Conservation (phyloP, 495 filamentous ascomycete genomes). For the Neurospora sp. region DNA sequence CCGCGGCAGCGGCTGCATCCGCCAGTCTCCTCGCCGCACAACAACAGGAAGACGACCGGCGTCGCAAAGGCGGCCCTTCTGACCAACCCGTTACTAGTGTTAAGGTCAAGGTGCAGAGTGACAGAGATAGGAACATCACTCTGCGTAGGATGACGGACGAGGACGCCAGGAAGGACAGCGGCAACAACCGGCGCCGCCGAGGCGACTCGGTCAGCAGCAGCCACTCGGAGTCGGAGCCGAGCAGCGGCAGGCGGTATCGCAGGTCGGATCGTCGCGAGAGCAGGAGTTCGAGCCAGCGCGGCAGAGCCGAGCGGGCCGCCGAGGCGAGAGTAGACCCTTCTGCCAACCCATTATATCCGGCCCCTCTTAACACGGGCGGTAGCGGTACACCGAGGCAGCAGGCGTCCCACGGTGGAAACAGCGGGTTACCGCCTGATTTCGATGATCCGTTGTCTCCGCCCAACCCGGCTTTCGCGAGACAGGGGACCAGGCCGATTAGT, state of each 20-base stretch:
- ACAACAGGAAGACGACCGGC: constrained; percentile 22
- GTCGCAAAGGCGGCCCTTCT: constrained; percentile 31
- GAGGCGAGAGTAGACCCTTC: constrained; percentile 25
- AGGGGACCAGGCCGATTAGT: not conserved
- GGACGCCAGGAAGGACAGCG: constrained; percentile 45
- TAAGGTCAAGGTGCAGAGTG: constrained; percentile 70
- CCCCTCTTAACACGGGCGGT: not conserved
- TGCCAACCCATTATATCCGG: constrained; percentile 2
- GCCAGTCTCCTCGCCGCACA: constrained; percentile 28
- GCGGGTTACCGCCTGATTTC: not conserved
- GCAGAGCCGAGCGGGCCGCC: constrained; percentile 29
- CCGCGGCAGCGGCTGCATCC: constrained; percentile 40
- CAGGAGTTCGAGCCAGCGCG: constrained; percentile 28
- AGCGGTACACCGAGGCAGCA: not conserved
- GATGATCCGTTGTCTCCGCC: constrained; percentile 33
- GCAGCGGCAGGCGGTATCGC: constrained; percentile 33
- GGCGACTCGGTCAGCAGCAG: constrained; percentile 40
- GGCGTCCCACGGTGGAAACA: not conserved
- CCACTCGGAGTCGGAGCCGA: constrained; percentile 34
- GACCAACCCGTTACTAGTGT: constrained; percentile 52
- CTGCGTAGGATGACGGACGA: constrained; percentile 70
- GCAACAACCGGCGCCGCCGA: constrained; percentile 20
- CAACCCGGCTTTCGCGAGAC: constrained; percentile 33
- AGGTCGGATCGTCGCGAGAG: constrained; percentile 9
- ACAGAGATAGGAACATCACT: constrained; percentile 67